These are phyloP conservation scores for Sugiyamaella grinbergsii DNA, from an alignment of 1,139 yeast genomes.

Conservation along the genomic window DNA sequence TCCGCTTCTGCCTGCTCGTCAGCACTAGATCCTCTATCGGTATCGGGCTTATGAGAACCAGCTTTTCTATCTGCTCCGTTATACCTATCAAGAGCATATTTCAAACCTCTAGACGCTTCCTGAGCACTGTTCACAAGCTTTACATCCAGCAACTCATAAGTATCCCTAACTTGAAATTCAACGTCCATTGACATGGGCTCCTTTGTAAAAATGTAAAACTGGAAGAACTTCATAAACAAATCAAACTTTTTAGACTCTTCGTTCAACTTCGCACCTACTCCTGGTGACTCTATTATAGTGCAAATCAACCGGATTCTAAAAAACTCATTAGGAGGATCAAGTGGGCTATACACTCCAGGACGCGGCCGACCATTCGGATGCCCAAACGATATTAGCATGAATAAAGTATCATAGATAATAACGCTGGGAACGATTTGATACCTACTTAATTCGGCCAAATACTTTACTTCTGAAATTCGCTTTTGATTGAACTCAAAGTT, in stretches of 20 bases:
- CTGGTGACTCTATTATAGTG: constrained; percentile 43
- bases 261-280: constrained; percentile 26
- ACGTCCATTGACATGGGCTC: constrained; percentile 66
- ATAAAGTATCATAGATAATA: constrained; percentile 57
- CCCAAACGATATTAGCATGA: constrained; percentile 65
- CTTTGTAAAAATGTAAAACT: constrained; percentile 73
- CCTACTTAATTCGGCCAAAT: constrained; percentile 61
- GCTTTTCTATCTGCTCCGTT: constrained; percentile 32
- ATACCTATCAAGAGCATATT: constrained; percentile 35
- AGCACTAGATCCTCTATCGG: no score
- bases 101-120: constrained; percentile 35
- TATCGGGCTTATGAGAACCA: no score
- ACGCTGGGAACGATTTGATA: constrained; percentile 51
- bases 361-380: constrained; percentile 60
- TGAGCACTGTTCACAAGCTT: constrained; percentile 46
- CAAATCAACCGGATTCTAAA: constrained; percentile 66
- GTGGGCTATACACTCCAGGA: constrained; percentile 47
- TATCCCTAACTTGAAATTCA: constrained; percentile 53
- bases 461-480: constrained; percentile 63
- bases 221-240: constrained; percentile 63
- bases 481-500: constrained; percentile 61
- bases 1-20: constrained; percentile 15
- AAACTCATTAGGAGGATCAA: constrained; percentile 68
- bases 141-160: constrained; percentile 46
- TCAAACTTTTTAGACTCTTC: constrained; percentile 42